Evolutionary conservation across 148 eudicot species (phyloP), one percentile per base, ranked within the genome.

Genomic region (Persicaria tinctoria): DNA sequence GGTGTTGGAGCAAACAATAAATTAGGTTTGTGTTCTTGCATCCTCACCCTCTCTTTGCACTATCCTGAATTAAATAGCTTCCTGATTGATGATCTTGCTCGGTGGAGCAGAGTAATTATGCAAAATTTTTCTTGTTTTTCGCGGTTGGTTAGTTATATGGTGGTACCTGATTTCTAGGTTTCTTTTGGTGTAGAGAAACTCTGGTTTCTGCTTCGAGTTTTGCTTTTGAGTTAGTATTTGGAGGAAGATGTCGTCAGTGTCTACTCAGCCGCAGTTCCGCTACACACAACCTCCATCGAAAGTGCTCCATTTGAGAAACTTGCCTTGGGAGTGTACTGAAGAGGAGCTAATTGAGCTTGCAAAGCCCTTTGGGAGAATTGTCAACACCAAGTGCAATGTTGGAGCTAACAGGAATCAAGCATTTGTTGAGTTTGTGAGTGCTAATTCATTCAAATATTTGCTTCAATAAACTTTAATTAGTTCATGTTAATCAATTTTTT

Each of bases 381-480:
- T 95, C 70, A 95, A 95, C 81, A 95, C 99, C 51, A 95, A 95
- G 79, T 95, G 99, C 87, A 95, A 95, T 85, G 99, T 95, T 70
- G 99, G 99, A 68, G 99, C 99, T 64, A 92, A 95, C 77, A 81
- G 86, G 73, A 95, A 95, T 82, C 99, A 95, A 88, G 99, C 99
- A 59, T 95, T 95, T 74, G 92, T 95, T 72, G 99, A 95, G 83
- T 90, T 95, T 86, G 99, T 95, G 82, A 90, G 99, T 81, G 59
- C 20, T 12, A 16, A 44, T 27, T 17, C 23, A 46, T 46, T 55
- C 27, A 11, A 13, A 44, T 17, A 16, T 18, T 54, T 8, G 51
- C 32, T 57, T 45, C 70, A 51, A 55, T 68, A 27, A 20, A 20
- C 63, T 57, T 17, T 57, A 53, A 13, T 53, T 57, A 57, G 3